Conservation (phyloP, 768 basidiomycete species). For the Auriscalpium vulgare region DNA sequence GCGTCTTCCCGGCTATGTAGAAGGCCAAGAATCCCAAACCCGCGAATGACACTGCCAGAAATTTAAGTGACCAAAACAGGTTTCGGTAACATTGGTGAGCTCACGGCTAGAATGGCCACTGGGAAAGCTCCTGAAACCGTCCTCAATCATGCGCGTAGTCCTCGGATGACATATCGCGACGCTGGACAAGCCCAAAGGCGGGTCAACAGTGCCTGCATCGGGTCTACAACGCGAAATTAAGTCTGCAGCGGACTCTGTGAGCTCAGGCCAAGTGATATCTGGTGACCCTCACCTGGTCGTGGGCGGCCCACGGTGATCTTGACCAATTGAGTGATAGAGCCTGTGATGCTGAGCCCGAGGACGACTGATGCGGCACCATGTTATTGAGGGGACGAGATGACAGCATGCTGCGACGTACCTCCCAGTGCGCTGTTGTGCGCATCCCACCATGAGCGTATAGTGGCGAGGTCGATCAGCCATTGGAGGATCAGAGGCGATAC, state of each 20-base stretch:
- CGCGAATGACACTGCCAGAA: slow-evolving; percentile 72
- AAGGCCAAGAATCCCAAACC: slow-evolving; percentile 85
- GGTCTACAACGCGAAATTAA: slow-evolving; percentile 69
- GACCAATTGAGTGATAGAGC: slow-evolving; percentile 72
- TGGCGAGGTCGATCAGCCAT: slow-evolving; percentile 58
- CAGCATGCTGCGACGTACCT: slow-evolving; percentile 22
- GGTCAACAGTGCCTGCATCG: slow-evolving; percentile 51
- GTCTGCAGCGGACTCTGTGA: slow-evolving; percentile 29
- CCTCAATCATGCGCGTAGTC: slow-evolving; percentile 46
- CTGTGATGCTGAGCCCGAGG: slow-evolving; percentile 69
- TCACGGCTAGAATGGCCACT: slow-evolving; percentile 85
- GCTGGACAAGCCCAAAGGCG: slow-evolving; percentile 65
- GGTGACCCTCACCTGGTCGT: slow-evolving; percentile 52
- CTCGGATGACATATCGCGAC: slow-evolving; percentile 74
- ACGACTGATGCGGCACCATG: slow-evolving; percentile 41
- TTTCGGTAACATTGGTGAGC: slow-evolving; percentile 18
- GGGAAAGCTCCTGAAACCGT: slow-evolving; percentile 90
- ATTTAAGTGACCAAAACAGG: not conserved
- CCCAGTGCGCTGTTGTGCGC: slow-evolving; percentile 60
- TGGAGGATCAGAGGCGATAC: slow-evolving; percentile 67
- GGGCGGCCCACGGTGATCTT: slow-evolving; percentile 89
- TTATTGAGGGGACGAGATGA: slow-evolving; percentile 2
- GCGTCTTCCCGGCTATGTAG: slow-evolving; percentile 89
- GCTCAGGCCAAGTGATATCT: not conserved
- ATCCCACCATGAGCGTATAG: slow-evolving; percentile 86